These are phyloP conservation scores for Pulveroboletus ravenelii DNA, from an alignment of 768 basidiomycete species.

Conservation along the genomic window DNA sequence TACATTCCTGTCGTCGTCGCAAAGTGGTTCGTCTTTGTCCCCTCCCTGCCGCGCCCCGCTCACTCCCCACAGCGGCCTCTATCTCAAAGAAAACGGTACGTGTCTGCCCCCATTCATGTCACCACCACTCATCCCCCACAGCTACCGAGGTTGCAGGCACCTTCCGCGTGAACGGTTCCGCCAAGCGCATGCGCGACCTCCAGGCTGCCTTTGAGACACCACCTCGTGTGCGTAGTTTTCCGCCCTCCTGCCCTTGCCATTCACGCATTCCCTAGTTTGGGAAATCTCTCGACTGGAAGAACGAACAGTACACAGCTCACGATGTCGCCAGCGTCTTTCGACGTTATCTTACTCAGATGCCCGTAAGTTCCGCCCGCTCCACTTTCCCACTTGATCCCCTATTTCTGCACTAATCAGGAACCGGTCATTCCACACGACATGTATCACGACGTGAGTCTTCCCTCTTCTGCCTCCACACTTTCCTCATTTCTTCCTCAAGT, in stretches of 20 bases:
- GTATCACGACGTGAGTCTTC: slow-evolving; percentile 72
- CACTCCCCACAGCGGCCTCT: slow-evolving; percentile 60
- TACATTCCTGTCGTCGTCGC: slow-evolving; percentile 97
- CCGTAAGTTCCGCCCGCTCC: slow-evolving; percentile 51
- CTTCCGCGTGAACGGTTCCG: slow-evolving; percentile 94
- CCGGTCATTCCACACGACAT: slow-evolving; percentile 90
- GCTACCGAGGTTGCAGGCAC: slow-evolving; percentile 92
- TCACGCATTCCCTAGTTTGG: slow-evolving; percentile 61
- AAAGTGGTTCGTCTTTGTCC: slow-evolving; percentile 68
- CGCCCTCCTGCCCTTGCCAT: not conserved
- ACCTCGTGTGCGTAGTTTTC: slow-evolving; percentile 57
- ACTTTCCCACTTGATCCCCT: not conserved
- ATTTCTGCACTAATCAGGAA: slow-evolving; percentile 50
- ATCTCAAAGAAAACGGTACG: slow-evolving; percentile 90
- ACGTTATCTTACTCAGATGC: slow-evolving; percentile 94
- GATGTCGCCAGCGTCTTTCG: slow-evolving; percentile 97
- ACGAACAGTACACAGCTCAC: slow-evolving; percentile 84
- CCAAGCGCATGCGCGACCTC: slow-evolving; percentile 91
- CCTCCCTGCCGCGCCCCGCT: not conserved
- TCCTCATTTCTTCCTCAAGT: slow-evolving; percentile 39
- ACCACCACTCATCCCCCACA: slow-evolving; percentile 16
- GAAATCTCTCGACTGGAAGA: slow-evolving; percentile 87
- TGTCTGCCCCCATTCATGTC: not conserved
- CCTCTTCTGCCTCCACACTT: slow-evolving; percentile 1
- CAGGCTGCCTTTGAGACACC: slow-evolving; percentile 87